Base-by-base conservation (phyloP, 2,329 filamentous ascomycete genomes). In the Cyclaneusma minus region DNA sequence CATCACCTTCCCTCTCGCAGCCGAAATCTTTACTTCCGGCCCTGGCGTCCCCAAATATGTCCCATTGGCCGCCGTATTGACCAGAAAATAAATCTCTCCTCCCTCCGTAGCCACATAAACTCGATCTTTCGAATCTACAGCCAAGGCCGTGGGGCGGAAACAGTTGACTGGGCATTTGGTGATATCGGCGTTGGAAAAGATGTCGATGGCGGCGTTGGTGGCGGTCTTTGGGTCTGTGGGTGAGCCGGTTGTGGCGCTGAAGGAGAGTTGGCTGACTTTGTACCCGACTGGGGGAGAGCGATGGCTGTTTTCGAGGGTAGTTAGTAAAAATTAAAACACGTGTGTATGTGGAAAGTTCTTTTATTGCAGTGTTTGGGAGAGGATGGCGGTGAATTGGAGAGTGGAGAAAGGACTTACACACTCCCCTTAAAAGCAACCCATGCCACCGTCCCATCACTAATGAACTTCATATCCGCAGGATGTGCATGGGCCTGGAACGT, bases 361-460 rank as follows among this genome's bases (percentile, higher is more conserved):
- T 20, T 7, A 27, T 23, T 19, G 39, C 30, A 3, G 11, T 13
- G 16, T 38, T 40, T 22, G 28, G 32, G 24, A 44, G 21, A 14
- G 41, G 33, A 15, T 40, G 28, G 5, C 31, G 13, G 14, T 53
- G 50, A 40, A 29, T 36, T 34, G 2, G 33, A 39, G 9, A 31
- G 28, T 6, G 41, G 31, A 7, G 23, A 18, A 4, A 22, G 28
- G 9, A 21, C 50, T 54, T 49, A 45, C 72, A 76, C 82, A 47
- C 67, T 75, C 9, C 78, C 77, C 46, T 81, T 77, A 49, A 83
- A 80, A 1, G 68, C 58, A 11, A 84, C 53, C 50, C 67, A 83
- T 1, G 73, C 75, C 3, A 56, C 60, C 8, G 59, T 62, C 18
- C 65, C 66, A 21, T 59, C 50, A 1, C 54, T 41, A 35, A 65